These are phyloP conservation scores for Tulasnella sp. DNA, from an alignment of 768 basidiomycete genomes.

Conservation along the genomic window DNA sequence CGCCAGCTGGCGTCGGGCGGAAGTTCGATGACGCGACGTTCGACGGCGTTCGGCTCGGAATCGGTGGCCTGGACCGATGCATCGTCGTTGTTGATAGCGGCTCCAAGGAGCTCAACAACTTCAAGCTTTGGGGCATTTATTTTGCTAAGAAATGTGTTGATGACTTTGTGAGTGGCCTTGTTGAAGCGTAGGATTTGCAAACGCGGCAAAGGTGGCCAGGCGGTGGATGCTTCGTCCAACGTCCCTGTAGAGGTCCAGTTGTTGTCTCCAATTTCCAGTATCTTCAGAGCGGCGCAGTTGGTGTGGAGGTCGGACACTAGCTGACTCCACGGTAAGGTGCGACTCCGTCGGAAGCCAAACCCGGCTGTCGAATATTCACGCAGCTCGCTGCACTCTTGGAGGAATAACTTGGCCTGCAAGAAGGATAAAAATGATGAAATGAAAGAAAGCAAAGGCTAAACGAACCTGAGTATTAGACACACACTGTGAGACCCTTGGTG, in stretches of 20 bases:
- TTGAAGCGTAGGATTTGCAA: background rate
- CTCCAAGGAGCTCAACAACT: background rate
- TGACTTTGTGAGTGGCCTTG: background rate
- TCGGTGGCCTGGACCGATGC: background rate
- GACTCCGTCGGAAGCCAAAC: background rate
- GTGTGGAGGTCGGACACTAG: background rate
- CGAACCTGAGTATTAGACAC: background rate
- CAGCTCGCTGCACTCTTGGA: background rate
- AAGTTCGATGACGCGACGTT: background rate
- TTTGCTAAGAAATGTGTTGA: background rate
- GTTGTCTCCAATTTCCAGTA: background rate
- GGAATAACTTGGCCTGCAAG: background rate
- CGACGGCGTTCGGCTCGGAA: too few species aligned
- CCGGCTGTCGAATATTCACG: background rate
- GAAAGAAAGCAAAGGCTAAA: background rate
- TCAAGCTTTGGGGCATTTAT: background rate
- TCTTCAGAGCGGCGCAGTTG: background rate
- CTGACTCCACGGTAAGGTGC: background rate
- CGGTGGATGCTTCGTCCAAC: background rate
- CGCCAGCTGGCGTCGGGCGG: background rate
- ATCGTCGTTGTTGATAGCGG: too few species aligned
- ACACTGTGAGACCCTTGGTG: background rate
- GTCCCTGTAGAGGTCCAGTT: background rate
- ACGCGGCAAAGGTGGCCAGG: background rate
- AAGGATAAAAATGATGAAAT: background rate